Base-by-base conservation (phyloP, 2,329 filamentous ascomycete species). In the Pyricularia sp. region DNA sequence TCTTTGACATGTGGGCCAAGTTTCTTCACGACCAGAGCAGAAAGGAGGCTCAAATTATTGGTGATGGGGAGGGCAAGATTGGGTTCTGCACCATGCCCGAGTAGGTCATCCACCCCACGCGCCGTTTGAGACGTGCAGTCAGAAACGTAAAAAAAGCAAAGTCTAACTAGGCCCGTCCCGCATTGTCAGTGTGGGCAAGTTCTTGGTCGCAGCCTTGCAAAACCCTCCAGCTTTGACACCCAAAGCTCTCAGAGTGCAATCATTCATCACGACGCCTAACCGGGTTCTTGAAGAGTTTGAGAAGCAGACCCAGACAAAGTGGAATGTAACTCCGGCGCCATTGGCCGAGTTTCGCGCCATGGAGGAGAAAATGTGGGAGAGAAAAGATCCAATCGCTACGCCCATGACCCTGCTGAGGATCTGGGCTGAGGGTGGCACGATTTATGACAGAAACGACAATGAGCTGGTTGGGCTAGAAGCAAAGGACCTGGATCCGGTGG, bases 21-120 rank as follows among this genome's bases (percentile, higher is more conserved):
- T 73, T 78, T 0, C 88, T 88, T 2, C 81, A 81, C 0, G 81
- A 90, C 70, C 76, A 82, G 1, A 75, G 77, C 66, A 76, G 71
- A 2, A 86, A 82, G 70, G 82, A 78, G 65, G 88, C 88, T 0
- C 77, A 83, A 2, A 71, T 92, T 16, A 71, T 90, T 24, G 88
- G 82, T 2, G 82, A 83, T 67, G 88, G 87, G 0, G 76, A 85
- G 49, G 85, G 81, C 24, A 80, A 77, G 66, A 79, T 91, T 66
- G 86, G 85, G 44, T 83, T 92, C 69, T 90, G 86, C 2, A 88
- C 85, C 2, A 89, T 89, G 84, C 77, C 78, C 26, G 89, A 92
- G 86, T 88, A 75, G 76, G 84, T 79, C 1, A 6, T 28, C 26
- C n/a, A 19, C 3, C 59, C 22, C 26, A 13, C 33, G n/a, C n/a